phyloP scores from a whole-genome alignment of 441 rosid species.

The Pelargonium myrrhifolium region DNA sequence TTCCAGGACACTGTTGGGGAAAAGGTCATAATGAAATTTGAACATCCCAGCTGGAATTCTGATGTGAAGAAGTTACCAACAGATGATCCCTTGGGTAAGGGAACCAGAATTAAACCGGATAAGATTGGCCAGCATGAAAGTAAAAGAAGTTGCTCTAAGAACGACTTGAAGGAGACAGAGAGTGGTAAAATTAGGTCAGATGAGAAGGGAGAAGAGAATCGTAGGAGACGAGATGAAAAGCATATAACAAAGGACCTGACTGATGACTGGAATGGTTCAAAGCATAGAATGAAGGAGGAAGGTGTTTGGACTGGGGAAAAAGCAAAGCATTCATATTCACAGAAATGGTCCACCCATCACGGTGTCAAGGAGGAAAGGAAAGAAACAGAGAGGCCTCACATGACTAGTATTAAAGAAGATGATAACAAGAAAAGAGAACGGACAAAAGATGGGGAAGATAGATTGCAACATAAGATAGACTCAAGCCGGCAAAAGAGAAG shows the following conservation, averaged over 20 bases:
- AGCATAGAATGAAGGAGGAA: slow-evolving; percentile 37
- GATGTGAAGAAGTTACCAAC: slow-evolving; percentile 23
- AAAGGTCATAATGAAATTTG: slow-evolving; percentile 25
- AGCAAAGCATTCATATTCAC: slow-evolving; percentile 44
- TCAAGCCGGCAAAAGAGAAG: slow-evolving; percentile 61
- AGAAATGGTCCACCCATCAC: slow-evolving; percentile 33
- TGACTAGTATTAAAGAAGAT: slow-evolving; percentile 49
- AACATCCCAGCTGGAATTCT: slow-evolving; percentile 24
- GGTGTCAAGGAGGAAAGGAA: slow-evolving; percentile 47
- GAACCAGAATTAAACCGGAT: slow-evolving; percentile 29
- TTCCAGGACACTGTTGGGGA: slow-evolving; percentile 27
- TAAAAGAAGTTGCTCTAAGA: slow-evolving; percentile 32
- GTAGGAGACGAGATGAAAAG: slow-evolving; percentile 38
- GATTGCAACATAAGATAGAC: slow-evolving; percentile 46
- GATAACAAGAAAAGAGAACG: slow-evolving; percentile 45
- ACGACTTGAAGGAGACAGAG: slow-evolving; percentile 33
- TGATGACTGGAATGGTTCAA: slow-evolving; percentile 43
- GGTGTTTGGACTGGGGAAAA: slow-evolving; percentile 39
- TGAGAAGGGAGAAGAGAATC: slow-evolving; percentile 36
- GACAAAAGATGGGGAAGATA: slow-evolving; percentile 48
- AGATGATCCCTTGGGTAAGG: slow-evolving; percentile 34
- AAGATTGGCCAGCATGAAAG: slow-evolving; percentile 37
- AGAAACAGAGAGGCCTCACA: slow-evolving; percentile 43
- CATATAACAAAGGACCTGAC: slow-evolving; percentile 44
- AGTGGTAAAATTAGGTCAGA: slow-evolving; percentile 32